Percentiles rank a stretch among this genome's conserved stretches.
Evolutionary conservation across 1,139 yeast species (phyloP).

Genomic region (Lodderomyces metapsilosis): DNA sequence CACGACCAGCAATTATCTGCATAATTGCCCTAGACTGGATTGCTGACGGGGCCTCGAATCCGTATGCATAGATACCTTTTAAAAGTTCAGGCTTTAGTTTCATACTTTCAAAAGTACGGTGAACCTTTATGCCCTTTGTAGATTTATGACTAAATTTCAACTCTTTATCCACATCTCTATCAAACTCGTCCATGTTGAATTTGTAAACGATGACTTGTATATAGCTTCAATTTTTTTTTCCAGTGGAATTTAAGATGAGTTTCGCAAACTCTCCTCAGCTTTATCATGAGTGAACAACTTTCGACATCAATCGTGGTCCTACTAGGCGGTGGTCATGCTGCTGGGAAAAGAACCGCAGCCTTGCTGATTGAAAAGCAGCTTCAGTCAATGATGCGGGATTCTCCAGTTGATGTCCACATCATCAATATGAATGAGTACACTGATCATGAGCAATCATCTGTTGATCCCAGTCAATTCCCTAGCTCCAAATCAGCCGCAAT

Average conservation of each 20-base stretch:
- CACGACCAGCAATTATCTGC: slow-evolving; percentile 88
- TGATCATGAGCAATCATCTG: slow-evolving; percentile 13
- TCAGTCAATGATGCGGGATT: slow-evolving; percentile 17
- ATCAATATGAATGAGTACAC: slow-evolving; percentile 35
- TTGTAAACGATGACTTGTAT: too few relatives aligned
- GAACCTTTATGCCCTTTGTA: slow-evolving; percentile 61
- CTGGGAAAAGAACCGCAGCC: slow-evolving; percentile 56
- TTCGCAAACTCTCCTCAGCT: background rate
- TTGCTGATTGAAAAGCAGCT: slow-evolving; percentile 30
- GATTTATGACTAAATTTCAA: slow-evolving; percentile 54
- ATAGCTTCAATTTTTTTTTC: too few relatives aligned
- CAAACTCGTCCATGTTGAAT: slow-evolving; percentile 40
- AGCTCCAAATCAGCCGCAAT: slow-evolving; percentile 32
- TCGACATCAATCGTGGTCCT: slow-evolving; percentile 41
- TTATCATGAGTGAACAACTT: slow-evolving; percentile 7
- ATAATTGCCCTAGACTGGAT: slow-evolving; percentile 93
- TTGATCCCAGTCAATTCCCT: slow-evolving; percentile 18
- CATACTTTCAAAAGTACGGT: slow-evolving; percentile 77
- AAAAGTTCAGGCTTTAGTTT: slow-evolving; percentile 63
- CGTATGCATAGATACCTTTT: slow-evolving; percentile 83
- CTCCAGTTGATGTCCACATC: slow-evolving; percentile 29
- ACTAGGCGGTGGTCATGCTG: slow-evolving; percentile 75
- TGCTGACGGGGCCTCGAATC: slow-evolving; percentile 92
- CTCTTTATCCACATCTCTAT: slow-evolving; percentile 55
- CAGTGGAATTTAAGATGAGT: background rate